Evolutionary conservation across 148 eudicot genomes (phyloP).

Genomic region (Rhododendron griersonianum): DNA sequence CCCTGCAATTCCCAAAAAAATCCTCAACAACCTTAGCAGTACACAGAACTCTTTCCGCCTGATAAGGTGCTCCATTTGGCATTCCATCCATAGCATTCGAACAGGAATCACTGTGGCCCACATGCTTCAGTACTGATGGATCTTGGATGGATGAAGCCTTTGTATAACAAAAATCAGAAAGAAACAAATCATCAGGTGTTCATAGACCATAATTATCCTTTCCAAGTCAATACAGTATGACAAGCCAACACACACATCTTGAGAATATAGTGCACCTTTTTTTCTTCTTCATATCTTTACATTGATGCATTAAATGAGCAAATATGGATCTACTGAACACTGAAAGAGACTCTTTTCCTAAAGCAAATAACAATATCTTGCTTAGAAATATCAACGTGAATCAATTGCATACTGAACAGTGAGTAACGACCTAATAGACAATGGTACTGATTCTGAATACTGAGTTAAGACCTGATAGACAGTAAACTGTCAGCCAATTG

Average conservation of each 20-base stretch:
- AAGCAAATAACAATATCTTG: background rate
- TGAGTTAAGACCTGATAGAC: background rate
- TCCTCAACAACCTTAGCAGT: slow-evolving; percentile 11
- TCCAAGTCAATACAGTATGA: background rate
- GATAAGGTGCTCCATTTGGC: slow-evolving; percentile 9
- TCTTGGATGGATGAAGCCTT: slow-evolving; percentile 13
- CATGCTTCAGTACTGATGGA: slow-evolving; percentile 4
- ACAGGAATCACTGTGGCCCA: slow-evolving; percentile 5
- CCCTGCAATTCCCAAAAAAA: background rate
- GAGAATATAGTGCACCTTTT: background rate
- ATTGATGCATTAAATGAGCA: background rate
- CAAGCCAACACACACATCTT: background rate
- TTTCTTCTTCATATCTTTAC: background rate
- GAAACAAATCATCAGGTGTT: slow-evolving; percentile 9
- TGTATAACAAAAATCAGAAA: background rate
- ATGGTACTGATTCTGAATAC: background rate
- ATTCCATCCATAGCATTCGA: background rate
- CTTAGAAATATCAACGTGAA: background rate
- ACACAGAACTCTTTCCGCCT: background rate
- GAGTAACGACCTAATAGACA: background rate
- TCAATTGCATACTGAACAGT: background rate
- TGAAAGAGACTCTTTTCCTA: background rate
- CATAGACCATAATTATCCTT: background rate
- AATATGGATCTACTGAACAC: background rate
- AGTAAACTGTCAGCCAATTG: background rate